A percentile compares a stretch with the other conserved stretches of the same genome.
Evolutionary conservation across 306 rosid genomes (phyloP).

Genomic region (Gastrolobium villosum): DNA sequence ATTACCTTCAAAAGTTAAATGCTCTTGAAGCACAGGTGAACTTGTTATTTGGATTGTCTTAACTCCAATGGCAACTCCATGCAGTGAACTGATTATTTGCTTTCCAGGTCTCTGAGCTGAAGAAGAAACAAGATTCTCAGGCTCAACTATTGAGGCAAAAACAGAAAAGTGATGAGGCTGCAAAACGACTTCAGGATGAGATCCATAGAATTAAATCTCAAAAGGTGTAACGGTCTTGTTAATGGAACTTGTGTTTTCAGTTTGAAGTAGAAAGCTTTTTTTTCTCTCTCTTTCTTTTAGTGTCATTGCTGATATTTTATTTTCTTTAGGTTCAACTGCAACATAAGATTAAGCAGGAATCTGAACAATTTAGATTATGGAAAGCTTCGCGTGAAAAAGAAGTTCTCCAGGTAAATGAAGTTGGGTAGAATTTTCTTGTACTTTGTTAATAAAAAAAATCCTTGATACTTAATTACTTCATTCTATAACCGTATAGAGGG

Average conservation of each 20-base stretch:
- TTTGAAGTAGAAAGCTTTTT: background rate
- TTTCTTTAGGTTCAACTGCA: slow-evolving; percentile 87
- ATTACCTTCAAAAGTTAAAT: slow-evolving; percentile 90
- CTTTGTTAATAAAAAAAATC: background rate
- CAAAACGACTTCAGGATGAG: slow-evolving; percentile 89
- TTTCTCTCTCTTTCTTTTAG: background rate
- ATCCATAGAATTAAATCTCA: slow-evolving; percentile 96
- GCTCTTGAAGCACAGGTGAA: slow-evolving; percentile 90
- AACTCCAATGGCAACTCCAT: slow-evolving; percentile 25
- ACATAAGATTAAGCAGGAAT: slow-evolving; percentile 96
- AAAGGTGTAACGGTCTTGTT: slow-evolving; percentile 60
- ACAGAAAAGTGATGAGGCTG: slow-evolving; percentile 94
- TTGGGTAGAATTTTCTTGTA: background rate
- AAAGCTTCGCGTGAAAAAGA: slow-evolving; percentile 95
- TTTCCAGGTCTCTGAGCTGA: slow-evolving; percentile 84
- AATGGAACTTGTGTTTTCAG: slow-evolving; percentile 7
- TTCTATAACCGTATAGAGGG: background rate
- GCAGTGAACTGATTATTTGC: slow-evolving; percentile 42
- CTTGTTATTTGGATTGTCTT: slow-evolving; percentile 18
- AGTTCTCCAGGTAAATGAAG: slow-evolving; percentile 87
- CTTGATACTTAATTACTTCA: background rate
- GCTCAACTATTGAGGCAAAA: slow-evolving; percentile 92
- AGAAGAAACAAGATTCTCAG: slow-evolving; percentile 97
- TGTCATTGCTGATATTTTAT: slow-evolving; percentile 11
- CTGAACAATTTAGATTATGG: slow-evolving; percentile 97